Conservation (phyloP, 768 basidiomycete species). For the Termitomyces sp. region DNA sequence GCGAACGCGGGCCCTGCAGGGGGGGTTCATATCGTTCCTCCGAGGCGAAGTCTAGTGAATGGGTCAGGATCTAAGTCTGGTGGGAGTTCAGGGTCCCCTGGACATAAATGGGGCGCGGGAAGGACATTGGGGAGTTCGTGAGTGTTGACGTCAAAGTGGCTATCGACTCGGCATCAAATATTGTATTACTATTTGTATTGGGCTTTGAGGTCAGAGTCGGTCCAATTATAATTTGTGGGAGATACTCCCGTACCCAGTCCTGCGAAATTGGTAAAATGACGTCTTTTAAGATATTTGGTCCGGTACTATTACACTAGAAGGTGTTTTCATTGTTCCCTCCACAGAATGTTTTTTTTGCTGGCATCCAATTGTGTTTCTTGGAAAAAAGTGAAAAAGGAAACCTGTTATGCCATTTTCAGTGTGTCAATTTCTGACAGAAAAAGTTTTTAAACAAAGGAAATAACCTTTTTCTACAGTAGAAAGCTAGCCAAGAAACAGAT, state of each 20-base stretch:
- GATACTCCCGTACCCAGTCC: no score
- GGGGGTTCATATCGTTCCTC: conserved; percentile 59
- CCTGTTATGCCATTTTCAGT: no score
- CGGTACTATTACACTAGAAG: neutral
- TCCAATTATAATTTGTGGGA: neutral
- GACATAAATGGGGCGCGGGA: conserved; percentile 15
- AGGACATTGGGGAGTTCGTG: conserved; percentile 19
- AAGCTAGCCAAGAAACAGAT: no score
- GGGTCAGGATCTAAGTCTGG: conserved; percentile 1
- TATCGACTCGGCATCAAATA: neutral
- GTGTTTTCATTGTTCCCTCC: no score
- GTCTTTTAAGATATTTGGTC: neutral
- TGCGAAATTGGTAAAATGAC: neutral
- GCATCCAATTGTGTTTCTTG: no score
- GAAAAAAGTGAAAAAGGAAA: no score
- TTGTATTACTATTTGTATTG: neutral
- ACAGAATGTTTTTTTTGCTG: no score
- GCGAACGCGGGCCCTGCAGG: conserved; percentile 32
- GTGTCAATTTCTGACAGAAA: no score
- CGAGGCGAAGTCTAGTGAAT: conserved; percentile 27
- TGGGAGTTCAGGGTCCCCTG: conserved; percentile 7
- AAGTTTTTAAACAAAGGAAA: no score
- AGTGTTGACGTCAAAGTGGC: neutral
- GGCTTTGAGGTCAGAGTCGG: neutral
- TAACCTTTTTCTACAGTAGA: no score